Percentiles rank a stretch among this genome's conserved stretches.
Evolutionary conservation across 1,284 basidiomycete species (phyloP).

Genomic region (Melampsora americana): DNA sequence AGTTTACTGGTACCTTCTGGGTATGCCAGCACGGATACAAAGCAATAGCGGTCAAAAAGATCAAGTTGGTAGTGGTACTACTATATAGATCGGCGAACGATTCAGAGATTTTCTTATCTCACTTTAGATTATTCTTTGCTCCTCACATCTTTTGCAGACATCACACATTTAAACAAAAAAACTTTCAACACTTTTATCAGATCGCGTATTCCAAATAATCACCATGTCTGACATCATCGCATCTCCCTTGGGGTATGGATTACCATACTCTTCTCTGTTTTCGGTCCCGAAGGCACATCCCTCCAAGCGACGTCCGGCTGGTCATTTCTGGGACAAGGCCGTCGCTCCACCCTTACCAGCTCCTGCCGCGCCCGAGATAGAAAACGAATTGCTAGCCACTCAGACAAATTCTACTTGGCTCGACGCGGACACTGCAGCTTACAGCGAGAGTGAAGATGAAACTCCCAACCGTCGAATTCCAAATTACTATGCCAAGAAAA

Average conservation of each 20-base stretch:
- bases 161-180: too few relatives aligned
- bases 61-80: too few relatives aligned
- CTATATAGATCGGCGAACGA: too few relatives aligned
- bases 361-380: not conserved
- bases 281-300: not conserved
- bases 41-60: too few relatives aligned
- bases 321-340: conserved; percentile 41
- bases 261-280: conserved; percentile 6
- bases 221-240: conserved; percentile 2
- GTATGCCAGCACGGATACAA: too few relatives aligned
- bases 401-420: conserved; percentile 9
- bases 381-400: not conserved
- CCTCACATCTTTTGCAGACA: too few relatives aligned
- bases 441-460: conserved; percentile 28
- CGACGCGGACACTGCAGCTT: conserved; percentile 11
- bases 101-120: too few relatives aligned
- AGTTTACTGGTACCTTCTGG: too few relatives aligned
- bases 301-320: not conserved
- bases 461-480: not conserved
- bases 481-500: not conserved
- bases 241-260: conserved; percentile 2
- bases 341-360: not conserved
- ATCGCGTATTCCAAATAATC: not conserved
- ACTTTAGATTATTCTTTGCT: too few relatives aligned
- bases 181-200: not conserved